Base-by-base conservation (phyloP, 208 protist genomes). In the Trypanosoma caninum region DNA sequence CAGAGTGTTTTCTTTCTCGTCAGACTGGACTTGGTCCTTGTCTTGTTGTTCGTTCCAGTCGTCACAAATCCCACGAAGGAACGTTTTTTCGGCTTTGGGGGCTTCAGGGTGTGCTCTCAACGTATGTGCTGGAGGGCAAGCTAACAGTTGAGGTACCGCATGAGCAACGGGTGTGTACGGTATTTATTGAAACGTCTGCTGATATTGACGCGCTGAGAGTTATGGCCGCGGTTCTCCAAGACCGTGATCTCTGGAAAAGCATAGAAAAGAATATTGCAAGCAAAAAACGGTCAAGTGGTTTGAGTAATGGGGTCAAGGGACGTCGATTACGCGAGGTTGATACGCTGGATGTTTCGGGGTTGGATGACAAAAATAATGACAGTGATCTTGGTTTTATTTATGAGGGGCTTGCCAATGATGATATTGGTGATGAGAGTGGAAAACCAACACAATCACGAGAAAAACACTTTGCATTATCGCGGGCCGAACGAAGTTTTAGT, bases 1-100 rank as follows among this genome's bases (percentile, higher is more conserved):
- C 87, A 1, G 83, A 91, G 55, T 94, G 87, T 70, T 94, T 89
- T 65, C 82, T 94, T 47, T 89, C 81, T 2, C 55, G 70, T 8
- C 78, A 94, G 65, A 61, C 51, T 10, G 75, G 74, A 2, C 44
- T 88, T 16, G 87, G 87, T 13, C 87, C 87, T 7, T 94, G 87
- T 51, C 69, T 94, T 22, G 82, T 94, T 34, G 87, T 94, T 13
- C 81, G 83, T 40, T 84, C 76, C 28, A 78, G 67, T 52, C 33
- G 63, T 13, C 83, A 94, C 69, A 76, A 78, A 46, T 22, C 27
- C 0, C 72, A 84, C 44, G 64, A 89, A 51, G 84, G 81, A 23
- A 94, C 81, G 14, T 91, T 94, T 51, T 94, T 94, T 65, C 76
- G 41, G 3, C 72, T 94, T 0, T 16, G 9, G 0, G 65, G 68